Evolutionary conservation across 768 basidiomycete genomes (phyloP), one percentile per base, ranked within the genome.

Genomic region (Kockovaella imperatae): DNA sequence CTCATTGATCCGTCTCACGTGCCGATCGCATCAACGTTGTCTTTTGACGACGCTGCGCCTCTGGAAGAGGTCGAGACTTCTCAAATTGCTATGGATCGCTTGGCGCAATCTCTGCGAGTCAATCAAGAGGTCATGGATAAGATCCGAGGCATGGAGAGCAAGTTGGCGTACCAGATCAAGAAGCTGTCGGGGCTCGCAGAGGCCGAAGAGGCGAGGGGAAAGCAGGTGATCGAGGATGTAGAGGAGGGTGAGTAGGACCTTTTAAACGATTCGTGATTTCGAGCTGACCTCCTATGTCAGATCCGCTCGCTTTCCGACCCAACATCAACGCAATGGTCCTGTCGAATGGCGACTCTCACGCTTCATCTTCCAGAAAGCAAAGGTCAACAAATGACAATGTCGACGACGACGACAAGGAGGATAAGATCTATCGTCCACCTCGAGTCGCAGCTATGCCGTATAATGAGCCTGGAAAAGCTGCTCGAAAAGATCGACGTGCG

Each of bases 121-220:
- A 77, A 78, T 17, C 80, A 89, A 11, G 74, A 90, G 35, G 80
- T 87, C 7, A 78, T 97, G 36, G 95, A 99, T 67, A 96, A 95
- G 73, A 77, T 84, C 40, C 83, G 83, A 50, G 77, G 80, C 0
- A 77, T 99, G 20, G 91, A 97, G 71, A 76, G 77, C 45, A 82
- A 86, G 63, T 84, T 99, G 78, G 80, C 79, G 40, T 96, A 99
- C 69, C 95, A 97, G 68, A 87, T 99, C 60, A 89, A 96, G 57
- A 96, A 97, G 68, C 79, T 99, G 15, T 79, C 91, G 23, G 78
- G 80, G 51, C 71, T 86, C 4, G 83, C 87, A 1, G 80, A 85
- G 57, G 82, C 70, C 34, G 60, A 50, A 1, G 57, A 68, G 49
- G 42, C 44, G 29, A 49, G 52, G 25, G 60, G 50, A 7, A 41